Evolutionary conservation across 768 basidiomycete genomes (phyloP), one percentile per base, ranked within the genome.

Genomic region (Piloderma croceum): DNA sequence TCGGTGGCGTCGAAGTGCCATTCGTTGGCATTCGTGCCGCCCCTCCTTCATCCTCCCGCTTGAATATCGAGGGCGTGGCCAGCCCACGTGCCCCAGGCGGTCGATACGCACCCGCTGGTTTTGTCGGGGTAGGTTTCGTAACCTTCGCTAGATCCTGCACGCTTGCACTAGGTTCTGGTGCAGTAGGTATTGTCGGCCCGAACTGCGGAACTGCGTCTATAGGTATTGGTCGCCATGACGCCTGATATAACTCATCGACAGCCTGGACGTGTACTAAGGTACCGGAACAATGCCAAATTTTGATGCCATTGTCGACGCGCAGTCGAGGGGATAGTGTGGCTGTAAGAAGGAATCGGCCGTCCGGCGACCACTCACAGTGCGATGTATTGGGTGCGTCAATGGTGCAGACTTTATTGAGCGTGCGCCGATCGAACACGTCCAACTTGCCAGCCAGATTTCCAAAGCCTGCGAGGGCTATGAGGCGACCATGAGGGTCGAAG

Each of bases 301-400:
- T 96, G 61, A 98, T 80, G 2, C 93, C 92, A 51, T 98, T 98
- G 67, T 99, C 96, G 44, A 99, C 96, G 27, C 96, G 81, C 36
- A 98, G 67, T 18, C 96, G 79, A 0, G 96, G 96, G 13, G 88
- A 92, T n/a, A 98, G 76, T 0, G 91, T 97, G 3, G 93, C 91
- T 6, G 94, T 97, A 50, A 99, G 70, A 19, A 99, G 76, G 69
- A 83, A 93, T 31, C 86, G 79, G 10, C 94, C 96, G 45, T 91
- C 89, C 0, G 91, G 85, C 11, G 88, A 90, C 93, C 94, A 99
- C 56, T 91, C 89, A 60, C 93, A 97, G 54, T 83, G 73, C 0
- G 90, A 91, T 0, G 94, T 90, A 58, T 97, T 97, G 1, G 92
- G 83, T 0, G 93, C 94, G 42, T 90, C 87, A 51, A 90, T 87